Evolutionary conservation across 2,329 filamentous ascomycete species (phyloP).

Genomic region (Colletotrichum magnum): DNA sequence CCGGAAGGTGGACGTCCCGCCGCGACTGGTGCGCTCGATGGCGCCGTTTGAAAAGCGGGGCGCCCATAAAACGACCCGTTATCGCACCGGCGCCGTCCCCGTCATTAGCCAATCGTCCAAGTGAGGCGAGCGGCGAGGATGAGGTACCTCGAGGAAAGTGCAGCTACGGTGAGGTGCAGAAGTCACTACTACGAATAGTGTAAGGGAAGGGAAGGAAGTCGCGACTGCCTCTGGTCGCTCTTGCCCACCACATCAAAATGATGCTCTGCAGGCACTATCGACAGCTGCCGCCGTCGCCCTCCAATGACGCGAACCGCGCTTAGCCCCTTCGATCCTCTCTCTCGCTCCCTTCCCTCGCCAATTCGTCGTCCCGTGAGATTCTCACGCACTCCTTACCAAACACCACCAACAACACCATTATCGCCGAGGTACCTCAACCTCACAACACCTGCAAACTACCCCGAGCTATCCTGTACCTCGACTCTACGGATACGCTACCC

Average conservation of each 20-base stretch:
- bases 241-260: background rate
- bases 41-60: conserved; percentile 38
- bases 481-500: background rate
- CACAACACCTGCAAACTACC: background rate
- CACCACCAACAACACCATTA: too few relatives aligned
- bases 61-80: conserved; percentile 28
- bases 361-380: conserved; percentile 6
- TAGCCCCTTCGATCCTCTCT: conserved; percentile 14
- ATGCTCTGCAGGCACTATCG: background rate
- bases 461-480: conserved; percentile 8
- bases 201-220: background rate
- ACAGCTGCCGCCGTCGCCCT: background rate
- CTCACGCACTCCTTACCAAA: conserved; percentile 10
- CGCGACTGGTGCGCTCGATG: conserved; percentile 7
- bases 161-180: too few relatives aligned
- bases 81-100: conserved; percentile 35
- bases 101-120: conserved; percentile 39
- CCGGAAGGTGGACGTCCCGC: conserved; percentile 28
- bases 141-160: too few relatives aligned
- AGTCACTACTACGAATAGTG: too few relatives aligned
- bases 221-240: conserved; percentile 18
- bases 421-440: conserved; percentile 3
- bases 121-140: conserved; percentile 35
- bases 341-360: conserved; percentile 10
- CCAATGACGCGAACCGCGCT: conserved; percentile 19